Evolutionary conservation across 306 rosid species (phyloP).

Genomic region (Sechiopsis laciniata): DNA sequence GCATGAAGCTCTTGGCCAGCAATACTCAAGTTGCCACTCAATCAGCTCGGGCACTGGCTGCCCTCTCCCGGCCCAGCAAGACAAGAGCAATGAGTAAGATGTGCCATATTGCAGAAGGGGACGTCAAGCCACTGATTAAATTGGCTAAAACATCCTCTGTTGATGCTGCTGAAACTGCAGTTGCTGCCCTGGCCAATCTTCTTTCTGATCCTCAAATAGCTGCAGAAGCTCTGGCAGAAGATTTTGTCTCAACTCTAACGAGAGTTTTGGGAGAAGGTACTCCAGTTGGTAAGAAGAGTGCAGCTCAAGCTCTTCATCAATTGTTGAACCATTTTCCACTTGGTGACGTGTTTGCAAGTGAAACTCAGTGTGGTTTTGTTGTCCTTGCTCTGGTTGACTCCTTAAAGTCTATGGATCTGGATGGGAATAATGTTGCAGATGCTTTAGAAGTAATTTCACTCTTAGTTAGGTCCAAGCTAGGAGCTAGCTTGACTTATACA

Average conservation of each 20-base stretch:
- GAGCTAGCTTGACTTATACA: conserved; percentile 41
- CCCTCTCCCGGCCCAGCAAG: conserved; percentile 74
- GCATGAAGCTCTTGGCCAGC: conserved; percentile 89
- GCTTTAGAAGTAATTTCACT: conserved; percentile 73
- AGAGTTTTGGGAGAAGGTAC: conserved; percentile 82
- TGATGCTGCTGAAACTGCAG: conserved; percentile 86
- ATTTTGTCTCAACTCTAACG: conserved; percentile 73
- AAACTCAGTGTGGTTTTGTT: conserved; percentile 60
- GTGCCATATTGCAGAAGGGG: conserved; percentile 71
- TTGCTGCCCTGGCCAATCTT: conserved; percentile 93
- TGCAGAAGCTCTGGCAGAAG: conserved; percentile 68
- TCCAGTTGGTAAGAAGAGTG: conserved; percentile 72
- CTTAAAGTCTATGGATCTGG: conserved; percentile 53
- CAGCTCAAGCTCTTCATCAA: conserved; percentile 80
- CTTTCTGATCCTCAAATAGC: conserved; percentile 75
- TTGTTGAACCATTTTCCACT: conserved; percentile 75
- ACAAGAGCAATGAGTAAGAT: conserved; percentile 49
- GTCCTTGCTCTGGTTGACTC: conserved; percentile 75
- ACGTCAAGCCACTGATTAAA: conserved; percentile 69
- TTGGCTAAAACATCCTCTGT: conserved; percentile 87
- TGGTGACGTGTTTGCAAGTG: conserved; percentile 60
- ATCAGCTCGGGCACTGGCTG: conserved; percentile 87
- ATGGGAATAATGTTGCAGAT: conserved; percentile 62
- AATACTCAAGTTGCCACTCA: conserved; percentile 88
- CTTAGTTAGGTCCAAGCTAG: conserved; percentile 67